phyloP scores from a whole-genome alignment of 2,329 filamentous ascomycete species.

The Exophiala mesophila region DNA sequence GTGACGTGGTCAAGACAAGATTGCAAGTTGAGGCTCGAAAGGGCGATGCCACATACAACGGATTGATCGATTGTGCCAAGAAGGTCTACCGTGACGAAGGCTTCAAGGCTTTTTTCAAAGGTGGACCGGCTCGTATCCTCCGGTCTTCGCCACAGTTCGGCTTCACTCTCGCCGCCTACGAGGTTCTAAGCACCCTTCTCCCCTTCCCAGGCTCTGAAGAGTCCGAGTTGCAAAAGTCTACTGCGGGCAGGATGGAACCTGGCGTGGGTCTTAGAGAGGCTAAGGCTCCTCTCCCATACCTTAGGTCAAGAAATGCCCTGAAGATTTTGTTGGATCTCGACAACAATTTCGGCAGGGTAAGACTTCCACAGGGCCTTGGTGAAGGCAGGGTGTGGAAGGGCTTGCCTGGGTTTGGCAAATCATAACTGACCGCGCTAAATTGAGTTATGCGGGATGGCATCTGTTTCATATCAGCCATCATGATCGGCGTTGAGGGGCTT shows the following conservation, averaged over 20 bases:
- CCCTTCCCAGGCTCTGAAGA: slow-evolving; percentile 66
- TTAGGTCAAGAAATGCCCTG: slow-evolving; percentile 79
- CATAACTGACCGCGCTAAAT: too few species aligned
- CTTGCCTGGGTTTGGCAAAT: slow-evolving; percentile 28
- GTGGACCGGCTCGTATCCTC: slow-evolving; percentile 88
- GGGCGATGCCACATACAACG: slow-evolving; percentile 83
- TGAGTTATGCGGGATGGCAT: too few species aligned
- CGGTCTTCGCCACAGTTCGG: slow-evolving; percentile 96
- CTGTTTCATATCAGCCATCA: too few species aligned
- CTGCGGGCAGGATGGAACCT: slow-evolving; percentile 58
- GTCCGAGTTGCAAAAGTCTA: slow-evolving; percentile 44
- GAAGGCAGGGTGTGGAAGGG: slow-evolving; percentile 28
- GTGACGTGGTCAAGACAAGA: slow-evolving; percentile 98
- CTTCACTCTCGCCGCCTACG: slow-evolving; percentile 93
- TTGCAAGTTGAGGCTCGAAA: slow-evolving; percentile 96
- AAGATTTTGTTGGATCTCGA: slow-evolving; percentile 95
- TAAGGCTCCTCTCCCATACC: slow-evolving; percentile 59
- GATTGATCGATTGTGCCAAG: slow-evolving; percentile 75
- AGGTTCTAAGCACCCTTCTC: slow-evolving; percentile 75
- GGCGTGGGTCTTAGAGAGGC: slow-evolving; percentile 60
- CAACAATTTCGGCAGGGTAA: slow-evolving; percentile 79
- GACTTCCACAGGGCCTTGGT: slow-evolving; percentile 43
- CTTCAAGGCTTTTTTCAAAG: slow-evolving; percentile 97
- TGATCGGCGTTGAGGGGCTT: too few species aligned
- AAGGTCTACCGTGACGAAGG: slow-evolving; percentile 89